Conservation (phyloP, 176 grass and related monocot species). For the Rhynchospora pubera region DNA sequence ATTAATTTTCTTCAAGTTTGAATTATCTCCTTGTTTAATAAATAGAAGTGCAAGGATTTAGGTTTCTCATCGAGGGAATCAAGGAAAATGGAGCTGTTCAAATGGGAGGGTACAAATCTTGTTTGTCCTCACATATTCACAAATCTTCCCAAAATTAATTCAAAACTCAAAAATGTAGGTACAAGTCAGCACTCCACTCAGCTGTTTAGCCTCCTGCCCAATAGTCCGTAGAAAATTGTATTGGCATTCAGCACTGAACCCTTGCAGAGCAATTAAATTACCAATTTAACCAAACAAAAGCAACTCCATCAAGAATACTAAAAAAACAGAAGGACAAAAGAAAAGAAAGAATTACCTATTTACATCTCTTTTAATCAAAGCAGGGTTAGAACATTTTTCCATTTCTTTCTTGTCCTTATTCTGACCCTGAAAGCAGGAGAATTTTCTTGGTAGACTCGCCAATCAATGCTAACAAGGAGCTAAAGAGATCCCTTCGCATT, state of each 20-base stretch:
- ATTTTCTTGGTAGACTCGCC: not conserved
- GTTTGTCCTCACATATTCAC: not conserved
- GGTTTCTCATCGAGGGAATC: not conserved
- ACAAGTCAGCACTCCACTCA: not conserved
- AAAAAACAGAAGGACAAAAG: not conserved
- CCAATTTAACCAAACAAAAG: not conserved
- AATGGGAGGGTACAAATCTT: not conserved
- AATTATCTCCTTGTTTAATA: not conserved
- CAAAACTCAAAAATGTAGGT: not conserved
- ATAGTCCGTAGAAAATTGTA: not conserved
- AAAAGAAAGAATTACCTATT: not conserved
- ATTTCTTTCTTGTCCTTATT: not conserved
- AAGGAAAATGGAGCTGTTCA: not conserved
- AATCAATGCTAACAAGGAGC: not conserved
- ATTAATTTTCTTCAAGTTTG: not conserved
- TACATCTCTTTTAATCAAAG: not conserved
- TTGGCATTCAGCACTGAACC: not conserved
- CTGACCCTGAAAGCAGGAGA: not conserved
- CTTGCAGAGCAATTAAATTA: not conserved
- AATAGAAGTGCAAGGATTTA: not conserved
- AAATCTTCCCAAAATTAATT: too few relatives aligned
- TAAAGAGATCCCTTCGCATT: not conserved
- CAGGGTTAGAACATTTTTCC: not conserved
- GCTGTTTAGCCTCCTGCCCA: not conserved
- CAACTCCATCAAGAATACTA: not conserved